Evolutionary conservation across 768 basidiomycete genomes (phyloP).

Genomic region (Phylloporus sp.): DNA sequence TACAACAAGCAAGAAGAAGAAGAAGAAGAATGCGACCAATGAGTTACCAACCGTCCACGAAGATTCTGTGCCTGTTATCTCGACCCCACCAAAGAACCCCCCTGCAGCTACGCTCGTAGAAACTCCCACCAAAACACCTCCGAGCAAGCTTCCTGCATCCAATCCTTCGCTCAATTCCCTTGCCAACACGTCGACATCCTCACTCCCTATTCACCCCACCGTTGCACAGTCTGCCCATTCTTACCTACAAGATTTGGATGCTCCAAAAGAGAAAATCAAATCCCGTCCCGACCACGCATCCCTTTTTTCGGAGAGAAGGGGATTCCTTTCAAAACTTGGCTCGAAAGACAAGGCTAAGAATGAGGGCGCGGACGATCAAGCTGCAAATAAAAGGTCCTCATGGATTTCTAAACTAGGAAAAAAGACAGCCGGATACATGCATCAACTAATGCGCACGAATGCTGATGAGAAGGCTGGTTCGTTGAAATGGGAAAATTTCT

Average conservation of each 20-base stretch:
- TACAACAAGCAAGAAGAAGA: slow-evolving; percentile 55
- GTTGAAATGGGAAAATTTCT: slow-evolving; percentile 79
- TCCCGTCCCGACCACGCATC: slow-evolving; percentile 59
- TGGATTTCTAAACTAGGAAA: slow-evolving; percentile 58
- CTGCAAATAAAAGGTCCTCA: slow-evolving; percentile 39
- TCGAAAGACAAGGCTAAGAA: slow-evolving; percentile 29
- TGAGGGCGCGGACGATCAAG: slow-evolving; percentile 29
- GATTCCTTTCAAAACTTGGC: slow-evolving; percentile 51
- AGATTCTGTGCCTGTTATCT: slow-evolving; percentile 9
- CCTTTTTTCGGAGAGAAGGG: slow-evolving; percentile 41
- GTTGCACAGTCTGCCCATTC: slow-evolving; percentile 67
- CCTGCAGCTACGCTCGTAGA: slow-evolving; percentile 19
- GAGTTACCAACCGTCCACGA: slow-evolving; percentile 23
- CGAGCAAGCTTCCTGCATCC: slow-evolving; percentile 5
- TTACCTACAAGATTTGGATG: slow-evolving; percentile 54
- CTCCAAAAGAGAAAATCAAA: slow-evolving; percentile 65
- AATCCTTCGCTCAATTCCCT: slow-evolving; percentile 19
- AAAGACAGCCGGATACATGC: slow-evolving; percentile 58
- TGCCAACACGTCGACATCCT: slow-evolving; percentile 35
- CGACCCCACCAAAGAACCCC: slow-evolving; percentile 18
- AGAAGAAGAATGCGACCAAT: slow-evolving; percentile 46
- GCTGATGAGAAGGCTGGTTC: slow-evolving; percentile 55
- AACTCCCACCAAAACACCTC: slow-evolving; percentile 21
- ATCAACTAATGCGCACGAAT: slow-evolving; percentile 56
- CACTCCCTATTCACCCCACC: slow-evolving; percentile 44